These are phyloP conservation scores for Neonectria hederae DNA, from an alignment of 2,329 filamentous ascomycete genomes.

Conservation along the genomic window DNA sequence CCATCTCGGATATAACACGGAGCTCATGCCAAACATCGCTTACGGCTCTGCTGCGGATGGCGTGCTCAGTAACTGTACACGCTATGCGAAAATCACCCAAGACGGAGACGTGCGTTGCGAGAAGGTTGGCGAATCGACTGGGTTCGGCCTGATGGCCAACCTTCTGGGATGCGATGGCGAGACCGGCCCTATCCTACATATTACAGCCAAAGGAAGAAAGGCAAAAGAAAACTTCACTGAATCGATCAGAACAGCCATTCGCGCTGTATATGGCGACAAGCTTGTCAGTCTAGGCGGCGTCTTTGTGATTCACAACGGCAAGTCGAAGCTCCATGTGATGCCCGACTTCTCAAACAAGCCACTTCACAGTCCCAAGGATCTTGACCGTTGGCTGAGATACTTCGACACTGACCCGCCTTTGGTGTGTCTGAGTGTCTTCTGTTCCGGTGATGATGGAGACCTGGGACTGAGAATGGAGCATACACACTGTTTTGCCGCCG, in stretches of 20 bases:
- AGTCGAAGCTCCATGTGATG: conserved; percentile 54
- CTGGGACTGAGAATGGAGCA: conserved; percentile 57
- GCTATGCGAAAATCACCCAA: conserved; percentile 39
- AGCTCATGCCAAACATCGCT: conserved; percentile 52
- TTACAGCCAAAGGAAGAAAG: conserved; percentile 45
- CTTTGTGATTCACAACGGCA: conserved; percentile 51
- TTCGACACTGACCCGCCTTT: conserved; percentile 50
- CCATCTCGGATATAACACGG: conserved; percentile 52
- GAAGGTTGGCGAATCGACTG: conserved; percentile 39
- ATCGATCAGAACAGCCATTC: conserved; percentile 44
- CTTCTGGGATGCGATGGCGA: conserved; percentile 50
- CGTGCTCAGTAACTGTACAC: conserved; percentile 40
- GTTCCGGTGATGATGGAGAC: conserved; percentile 50
- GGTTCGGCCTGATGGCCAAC: conserved; percentile 55
- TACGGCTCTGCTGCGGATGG: conserved; percentile 39
- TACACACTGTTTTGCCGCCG: conserved; percentile 54
- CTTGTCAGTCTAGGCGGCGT: conserved; percentile 53
- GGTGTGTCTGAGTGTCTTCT: conserved; percentile 53
- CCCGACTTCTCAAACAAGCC: conserved; percentile 53
- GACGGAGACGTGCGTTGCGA: conserved; percentile 34
- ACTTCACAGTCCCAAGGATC: conserved; percentile 41
- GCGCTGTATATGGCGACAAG: conserved; percentile 45
- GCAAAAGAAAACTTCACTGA: conserved; percentile 46
- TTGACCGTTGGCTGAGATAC: conserved; percentile 52
- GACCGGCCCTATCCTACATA: conserved; percentile 48